Evolutionary conservation across 768 basidiomycete genomes (phyloP), one percentile per base, ranked within the genome.

Genomic region (Leccinum longicurvipes): DNA sequence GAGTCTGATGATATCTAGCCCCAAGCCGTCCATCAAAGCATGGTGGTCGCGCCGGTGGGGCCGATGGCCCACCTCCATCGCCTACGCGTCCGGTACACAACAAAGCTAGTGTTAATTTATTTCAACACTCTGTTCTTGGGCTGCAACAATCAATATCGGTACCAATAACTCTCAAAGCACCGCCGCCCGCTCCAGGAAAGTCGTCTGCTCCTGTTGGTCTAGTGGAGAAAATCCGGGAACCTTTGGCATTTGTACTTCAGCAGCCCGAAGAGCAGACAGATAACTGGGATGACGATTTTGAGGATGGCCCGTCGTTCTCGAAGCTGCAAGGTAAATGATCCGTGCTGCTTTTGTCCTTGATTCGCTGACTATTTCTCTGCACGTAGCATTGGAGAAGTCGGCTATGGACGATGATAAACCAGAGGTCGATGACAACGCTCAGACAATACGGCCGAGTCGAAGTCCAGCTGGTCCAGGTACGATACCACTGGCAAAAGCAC

Each of bases 271-370:
- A 92, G 60, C 89, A 91, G 68, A 89, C 87, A 1, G 94, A 97
- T 68, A 96, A 94, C 60, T 99, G 97, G 97, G 97, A 99, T 65
- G 92, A 94, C 60, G 97, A 99, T 67, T 99, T 99, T 61, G 93
- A 94, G 67, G 93, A 92, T 61, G 93, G 89, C 1, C 93, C 94
- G 31, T 93, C 92, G 0, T 82, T 91, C 51, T 84, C 87, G 8
- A 96, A 94, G 71, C 70, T 95, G 28, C 89, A 88, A 75, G 86
- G 84, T 62, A 54, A 36, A 46, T 39, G 27, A 19, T 47, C 2
- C 42, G 24, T 44, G 9, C 29, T 8, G 9, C 19, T 39, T 48
- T 14, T 47, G 9, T 23, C n/a, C 1, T 28, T 4, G 9, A 34
- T 9, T 29, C 7, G 7, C 55, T 44, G 6, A 21, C n/a, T 49